phyloP scores from a whole-genome alignment of 73 alveolate genomes.

The Paramecium octaurelia region DNA sequence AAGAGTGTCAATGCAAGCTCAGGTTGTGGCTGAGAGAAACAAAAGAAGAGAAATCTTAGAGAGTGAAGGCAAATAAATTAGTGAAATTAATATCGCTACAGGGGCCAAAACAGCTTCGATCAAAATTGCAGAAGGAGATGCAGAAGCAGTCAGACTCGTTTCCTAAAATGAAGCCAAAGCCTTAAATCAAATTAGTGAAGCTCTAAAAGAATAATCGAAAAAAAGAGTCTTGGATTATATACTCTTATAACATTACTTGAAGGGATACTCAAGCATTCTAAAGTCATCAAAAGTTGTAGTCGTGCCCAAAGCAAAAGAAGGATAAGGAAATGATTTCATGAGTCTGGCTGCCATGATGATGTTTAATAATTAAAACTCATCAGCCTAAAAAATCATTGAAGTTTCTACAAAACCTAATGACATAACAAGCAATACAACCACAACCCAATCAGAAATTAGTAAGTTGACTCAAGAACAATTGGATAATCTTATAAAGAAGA shows the following conservation, averaged over 20 bases:
- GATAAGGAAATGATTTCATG: constrained; percentile 6
- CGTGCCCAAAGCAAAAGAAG: constrained; percentile 48
- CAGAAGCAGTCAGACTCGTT: constrained; percentile 40
- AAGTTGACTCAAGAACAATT: neutral
- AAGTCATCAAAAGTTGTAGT: constrained; percentile 32
- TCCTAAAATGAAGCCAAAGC: constrained; percentile 42
- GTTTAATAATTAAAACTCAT: neutral
- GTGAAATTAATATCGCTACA: constrained; percentile 51
- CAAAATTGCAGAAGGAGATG: constrained; percentile 59
- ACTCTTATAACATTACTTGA: constrained; percentile 25
- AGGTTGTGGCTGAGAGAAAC: constrained; percentile 56
- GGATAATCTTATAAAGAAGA: constrained; percentile 2
- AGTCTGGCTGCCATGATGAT: constrained; percentile 51
- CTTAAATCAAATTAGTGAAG: neutral
- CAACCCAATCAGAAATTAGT: neutral
- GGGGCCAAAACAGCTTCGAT: constrained; percentile 47
- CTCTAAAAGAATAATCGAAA: neutral
- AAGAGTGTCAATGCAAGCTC: constrained; percentile 26
- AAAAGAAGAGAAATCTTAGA: constrained; percentile 50
- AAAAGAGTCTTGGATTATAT: constrained; percentile 42
- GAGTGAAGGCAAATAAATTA: constrained; percentile 48
- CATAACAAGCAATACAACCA: neutral
- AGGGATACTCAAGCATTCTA: constrained; percentile 29
- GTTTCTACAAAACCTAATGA: neutral
- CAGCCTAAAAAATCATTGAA: neutral